phyloP scores from a whole-genome alignment of 345 rosid genomes.

The Murraya koenigii region DNA sequence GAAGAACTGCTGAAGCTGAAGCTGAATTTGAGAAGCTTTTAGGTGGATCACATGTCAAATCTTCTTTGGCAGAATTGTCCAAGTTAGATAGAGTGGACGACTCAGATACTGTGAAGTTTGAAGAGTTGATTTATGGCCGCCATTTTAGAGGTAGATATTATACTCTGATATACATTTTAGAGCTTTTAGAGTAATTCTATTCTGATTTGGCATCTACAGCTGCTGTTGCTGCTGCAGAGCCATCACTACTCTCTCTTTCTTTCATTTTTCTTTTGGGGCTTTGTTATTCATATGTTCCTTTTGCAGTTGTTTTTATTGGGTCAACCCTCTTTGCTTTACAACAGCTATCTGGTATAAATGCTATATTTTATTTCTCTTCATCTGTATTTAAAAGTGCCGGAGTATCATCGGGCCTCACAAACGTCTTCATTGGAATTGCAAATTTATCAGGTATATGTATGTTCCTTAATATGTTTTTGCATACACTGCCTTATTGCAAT shows the following conservation, averaged over 20 bases:
- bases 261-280: constrained; percentile 35
- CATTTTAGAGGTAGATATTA: constrained; percentile 73
- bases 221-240: constrained; percentile 7
- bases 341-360: constrained; percentile 99
- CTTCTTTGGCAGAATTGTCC: constrained; percentile 77
- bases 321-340: constrained; percentile 99
- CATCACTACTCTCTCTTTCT: neutral
- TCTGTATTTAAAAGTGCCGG: constrained; percentile 95
- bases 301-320: constrained; percentile 99
- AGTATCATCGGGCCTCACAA: constrained; percentile 78
- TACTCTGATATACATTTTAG: neutral
- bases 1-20: constrained; percentile 82
- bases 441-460: constrained; percentile 64
- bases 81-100: constrained; percentile 73
- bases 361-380: constrained; percentile 97
- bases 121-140: constrained; percentile 76
- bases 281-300: constrained; percentile 74
- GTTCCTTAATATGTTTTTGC: constrained; percentile 12
- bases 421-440: constrained; percentile 68
- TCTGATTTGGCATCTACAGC: constrained; percentile 9
- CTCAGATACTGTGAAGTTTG: constrained; percentile 52
- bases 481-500: neutral
- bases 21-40: constrained; percentile 80
- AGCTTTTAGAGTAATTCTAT: constrained; percentile 14
- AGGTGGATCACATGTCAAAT: constrained; percentile 74